Conservation (phyloP, 1,139 yeast species). For the Yamadazyma siamensis region DNA sequence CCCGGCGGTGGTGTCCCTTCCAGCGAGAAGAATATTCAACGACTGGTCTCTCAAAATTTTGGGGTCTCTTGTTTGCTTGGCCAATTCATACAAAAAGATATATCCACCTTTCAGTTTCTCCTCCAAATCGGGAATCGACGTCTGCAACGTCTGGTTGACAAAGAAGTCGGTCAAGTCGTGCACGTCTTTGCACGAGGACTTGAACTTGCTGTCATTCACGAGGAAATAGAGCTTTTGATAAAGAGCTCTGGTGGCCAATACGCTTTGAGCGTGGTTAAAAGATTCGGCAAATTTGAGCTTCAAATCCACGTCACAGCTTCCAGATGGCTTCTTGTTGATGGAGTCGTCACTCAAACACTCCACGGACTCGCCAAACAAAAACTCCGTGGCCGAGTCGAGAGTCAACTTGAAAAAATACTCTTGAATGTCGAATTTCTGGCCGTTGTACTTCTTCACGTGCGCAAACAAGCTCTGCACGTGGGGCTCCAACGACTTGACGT, state of each 20-base stretch:
- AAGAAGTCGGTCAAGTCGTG: slow-evolving; percentile 16
- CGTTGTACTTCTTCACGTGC: slow-evolving; percentile 23
- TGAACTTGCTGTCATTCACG: slow-evolving; percentile 7
- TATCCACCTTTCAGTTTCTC: slow-evolving; percentile 31
- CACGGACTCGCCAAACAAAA: slow-evolving; percentile 48
- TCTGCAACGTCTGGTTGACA: slow-evolving; percentile 19
- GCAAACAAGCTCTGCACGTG: slow-evolving; percentile 38
- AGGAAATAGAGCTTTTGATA: slow-evolving; percentile 26
- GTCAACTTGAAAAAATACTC: slow-evolving; percentile 39
- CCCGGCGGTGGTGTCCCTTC: slow-evolving; percentile 46
- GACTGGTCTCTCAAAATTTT: slow-evolving; percentile 38
- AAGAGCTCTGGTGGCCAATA: slow-evolving; percentile 24
- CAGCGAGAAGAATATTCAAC: slow-evolving; percentile 41
- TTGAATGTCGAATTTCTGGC: slow-evolving; percentile 30
- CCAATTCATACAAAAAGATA: slow-evolving; percentile 41
- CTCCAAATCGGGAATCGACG: slow-evolving; percentile 29
- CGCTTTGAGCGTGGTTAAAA: slow-evolving; percentile 21
- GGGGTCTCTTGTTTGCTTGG: slow-evolving; percentile 39
- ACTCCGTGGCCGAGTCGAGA: slow-evolving; percentile 51
- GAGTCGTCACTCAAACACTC: slow-evolving; percentile 32
- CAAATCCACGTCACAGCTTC: slow-evolving; percentile 7
- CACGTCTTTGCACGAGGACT: slow-evolving; percentile 5
- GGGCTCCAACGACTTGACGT: slow-evolving; percentile 42
- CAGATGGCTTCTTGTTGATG: slow-evolving; percentile 22
- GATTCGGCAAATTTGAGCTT: slow-evolving; percentile 21